Evolutionary conservation across 495 filamentous ascomycete genomes (phyloP).

Genomic region (Tuber calosporum): DNA sequence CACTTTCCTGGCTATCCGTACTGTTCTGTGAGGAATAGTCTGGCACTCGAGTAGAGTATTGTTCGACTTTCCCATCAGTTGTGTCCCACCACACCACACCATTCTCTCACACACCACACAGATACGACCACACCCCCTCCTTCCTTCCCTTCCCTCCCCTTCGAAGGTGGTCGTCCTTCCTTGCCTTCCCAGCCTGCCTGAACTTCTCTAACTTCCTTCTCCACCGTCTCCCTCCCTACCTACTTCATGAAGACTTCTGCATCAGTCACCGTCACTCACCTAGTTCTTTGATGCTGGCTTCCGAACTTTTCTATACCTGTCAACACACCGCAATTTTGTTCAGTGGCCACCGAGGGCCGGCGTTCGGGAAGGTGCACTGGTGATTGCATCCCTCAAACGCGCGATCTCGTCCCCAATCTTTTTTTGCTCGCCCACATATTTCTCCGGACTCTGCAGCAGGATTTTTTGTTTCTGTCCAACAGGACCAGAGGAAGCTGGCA

Average conservation of each 20-base stretch:
- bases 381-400: conserved; percentile 15
- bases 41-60: not conserved
- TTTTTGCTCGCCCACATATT: conserved; percentile 33
- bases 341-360: conserved; percentile 20
- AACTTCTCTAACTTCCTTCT: not conserved
- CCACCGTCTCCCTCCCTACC: conserved; percentile 6
- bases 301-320: conserved; percentile 26
- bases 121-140: not conserved
- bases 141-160: not conserved
- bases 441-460: conserved; percentile 19
- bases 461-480: conserved; percentile 24
- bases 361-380: conserved; percentile 29
- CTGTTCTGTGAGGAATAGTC: not conserved
- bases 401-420: conserved; percentile 23
- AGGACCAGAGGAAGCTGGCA: conserved; percentile 16
- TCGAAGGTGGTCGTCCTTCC: not conserved
- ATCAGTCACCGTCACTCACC: conserved; percentile 19
- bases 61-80: conserved; percentile 1
- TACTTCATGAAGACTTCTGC: conserved; percentile 20
- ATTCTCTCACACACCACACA: not conserved
- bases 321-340: conserved; percentile 22
- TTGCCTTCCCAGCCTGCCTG: not conserved
- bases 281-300: conserved; percentile 28
- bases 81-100: not conserved
- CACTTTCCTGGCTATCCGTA: not conserved